Evolutionary conservation across 345 rosid species (phyloP).

Genomic region (Boechera stricta): DNA sequence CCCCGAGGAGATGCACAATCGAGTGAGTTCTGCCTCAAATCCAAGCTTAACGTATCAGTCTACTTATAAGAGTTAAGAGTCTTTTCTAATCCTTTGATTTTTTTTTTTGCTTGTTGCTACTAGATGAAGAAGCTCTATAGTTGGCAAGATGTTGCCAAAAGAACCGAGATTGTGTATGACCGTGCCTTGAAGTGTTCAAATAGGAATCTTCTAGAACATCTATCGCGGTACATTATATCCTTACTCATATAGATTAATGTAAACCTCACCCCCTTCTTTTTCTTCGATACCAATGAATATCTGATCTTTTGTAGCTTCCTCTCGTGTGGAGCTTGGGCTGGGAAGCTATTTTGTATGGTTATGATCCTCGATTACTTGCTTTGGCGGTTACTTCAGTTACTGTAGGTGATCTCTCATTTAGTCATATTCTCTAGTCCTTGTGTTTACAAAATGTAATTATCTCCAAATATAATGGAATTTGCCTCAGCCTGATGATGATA

Average conservation of each 20-base stretch:
- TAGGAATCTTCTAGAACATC: conserved; percentile 64
- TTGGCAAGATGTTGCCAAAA: conserved; percentile 96
- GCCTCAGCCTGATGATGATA: conserved; percentile 72
- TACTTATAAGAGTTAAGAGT: neutral
- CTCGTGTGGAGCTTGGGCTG: conserved; percentile 94
- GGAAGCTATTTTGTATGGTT: conserved; percentile 90
- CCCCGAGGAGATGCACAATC: conserved; percentile 84
- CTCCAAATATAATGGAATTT: neutral
- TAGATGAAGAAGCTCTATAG: conserved; percentile 81
- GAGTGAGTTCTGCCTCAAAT: conserved; percentile 53
- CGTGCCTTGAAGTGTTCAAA: conserved; percentile 75
- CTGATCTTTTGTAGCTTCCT: conserved; percentile 60
- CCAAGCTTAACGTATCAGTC: neutral
- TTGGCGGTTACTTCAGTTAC: conserved; percentile 65
- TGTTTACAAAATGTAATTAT: neutral
- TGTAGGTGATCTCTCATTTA: conserved; percentile 55
- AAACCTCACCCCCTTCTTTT: neutral
- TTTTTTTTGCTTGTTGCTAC: conserved; percentile 10
- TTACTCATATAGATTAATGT: conserved; percentile 12
- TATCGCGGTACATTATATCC: conserved; percentile 59
- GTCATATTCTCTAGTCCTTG: neutral
- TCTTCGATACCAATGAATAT: neutral
- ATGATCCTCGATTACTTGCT: conserved; percentile 85
- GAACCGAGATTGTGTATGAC: conserved; percentile 89
- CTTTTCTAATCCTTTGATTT: neutral